Base-by-base conservation (phyloP, 768 basidiomycete genomes). In the Phlebiopsis flavidoalba region DNA sequence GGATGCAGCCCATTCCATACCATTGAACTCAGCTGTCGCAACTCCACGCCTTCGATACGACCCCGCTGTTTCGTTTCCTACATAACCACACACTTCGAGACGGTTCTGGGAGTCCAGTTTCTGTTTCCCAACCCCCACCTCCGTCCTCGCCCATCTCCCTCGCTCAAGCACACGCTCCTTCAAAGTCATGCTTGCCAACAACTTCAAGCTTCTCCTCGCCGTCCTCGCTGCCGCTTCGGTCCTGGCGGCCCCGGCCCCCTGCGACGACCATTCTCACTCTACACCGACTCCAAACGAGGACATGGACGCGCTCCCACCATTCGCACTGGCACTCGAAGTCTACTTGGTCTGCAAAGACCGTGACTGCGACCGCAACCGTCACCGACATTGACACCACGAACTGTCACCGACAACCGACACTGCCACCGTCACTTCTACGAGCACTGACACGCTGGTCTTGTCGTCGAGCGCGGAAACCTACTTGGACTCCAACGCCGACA, bases 191-290 rank as follows among this genome's bases (percentile, higher is more conserved):
- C 6, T 8, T 1, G 24, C 10, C 21, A 31, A 6, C 59, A 31
- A 43, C 43, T 63, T 62, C 58, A 60, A 59, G 47, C 31, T 58
- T 59, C 61, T 58, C 58, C 48, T 60, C 53, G 51, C 51, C 59
- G 36, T 63, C 37, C 40, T 59, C 45, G 21, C 55, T 45, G 17
- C 60, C 59, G 53, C 50, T 19, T 57, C 62, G 40, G 59, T 33
- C 45, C 14, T 59, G 37, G 31, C 60, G 53, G 33, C 46, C 48
- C 31, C 54, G 52, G 47, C 60, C 14, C 59, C 37, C 54, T 31
- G 26, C 26, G 26, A 31, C 26, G 26, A 31, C 26, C 26, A 31
- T 31, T 31, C 26, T 31, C 26, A 31, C 26, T 31, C 26, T 31
- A 6, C 26, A 31, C 26, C 26, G 26, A 31, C 26, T 31, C 26